Percentiles rank a stretch among this genome's conserved stretches.
Conservation (phyloP, 2,329 filamentous ascomycete species). For the Colletotrichum filicis region DNA sequence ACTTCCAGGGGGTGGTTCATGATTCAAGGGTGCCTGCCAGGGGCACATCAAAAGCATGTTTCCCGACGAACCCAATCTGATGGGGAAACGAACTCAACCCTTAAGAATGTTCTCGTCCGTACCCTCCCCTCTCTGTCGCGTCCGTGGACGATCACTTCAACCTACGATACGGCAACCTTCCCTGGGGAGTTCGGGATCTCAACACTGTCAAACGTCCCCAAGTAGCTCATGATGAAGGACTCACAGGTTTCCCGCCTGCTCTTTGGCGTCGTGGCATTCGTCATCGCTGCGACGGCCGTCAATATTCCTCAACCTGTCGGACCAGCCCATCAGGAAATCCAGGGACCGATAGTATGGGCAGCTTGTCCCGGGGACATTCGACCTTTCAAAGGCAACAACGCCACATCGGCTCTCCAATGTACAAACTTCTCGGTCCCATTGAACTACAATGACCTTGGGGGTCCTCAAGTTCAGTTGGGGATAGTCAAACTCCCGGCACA, state of each 20-base stretch:
- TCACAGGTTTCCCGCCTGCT: background rate
- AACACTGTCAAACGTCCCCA: background rate
- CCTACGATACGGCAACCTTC: background rate
- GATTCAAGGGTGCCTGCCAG: background rate
- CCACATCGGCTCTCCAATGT: slow-evolving; percentile 8
- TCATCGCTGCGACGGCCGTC: background rate
- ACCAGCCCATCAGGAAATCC: background rate
- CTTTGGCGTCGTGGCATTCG: background rate
- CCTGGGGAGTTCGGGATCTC: too few relatives aligned
- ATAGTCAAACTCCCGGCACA: slow-evolving; percentile 21
- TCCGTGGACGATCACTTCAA: background rate
- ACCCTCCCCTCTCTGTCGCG: background rate
- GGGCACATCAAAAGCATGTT: background rate
- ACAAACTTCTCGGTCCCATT: slow-evolving; percentile 25
- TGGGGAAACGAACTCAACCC: background rate
- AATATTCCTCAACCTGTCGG: slow-evolving; percentile 20
- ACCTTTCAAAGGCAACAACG: slow-evolving; percentile 14
- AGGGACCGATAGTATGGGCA: background rate
- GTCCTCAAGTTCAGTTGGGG: background rate
- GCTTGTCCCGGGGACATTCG: slow-evolving; percentile 17
- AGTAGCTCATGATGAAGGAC: background rate
- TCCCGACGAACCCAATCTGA: background rate
- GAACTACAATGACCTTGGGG: background rate
- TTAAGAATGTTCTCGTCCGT: background rate
- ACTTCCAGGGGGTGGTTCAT: background rate